Evolutionary conservation across 257 asterid species (phyloP), one percentile per base, ranked within the genome.

Genomic region (Solanum ossicruentum): DNA sequence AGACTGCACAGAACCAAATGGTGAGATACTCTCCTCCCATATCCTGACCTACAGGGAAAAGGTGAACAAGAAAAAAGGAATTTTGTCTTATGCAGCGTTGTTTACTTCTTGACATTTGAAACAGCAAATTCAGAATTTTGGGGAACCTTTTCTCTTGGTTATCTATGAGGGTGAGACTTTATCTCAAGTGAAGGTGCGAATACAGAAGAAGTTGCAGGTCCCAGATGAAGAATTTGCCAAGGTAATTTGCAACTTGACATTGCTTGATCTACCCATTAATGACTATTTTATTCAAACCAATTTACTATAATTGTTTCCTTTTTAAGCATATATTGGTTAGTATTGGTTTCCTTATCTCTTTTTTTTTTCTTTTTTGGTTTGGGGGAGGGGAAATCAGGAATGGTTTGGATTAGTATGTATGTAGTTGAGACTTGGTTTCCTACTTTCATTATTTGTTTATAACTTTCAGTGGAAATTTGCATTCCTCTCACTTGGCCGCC

Each of bases 381-480:
- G 26, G 79, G 36, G 28, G 8, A 12, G 16, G 80, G 55, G 80
- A 4, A 18, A 67, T 67, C 13, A 3, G 49, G 75, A 67, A 32
- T 67, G 75, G 75, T 67, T 66, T 66, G 7, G 73, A 66, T 17
- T 70, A 70, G 6, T 41, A 41, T 71, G 17, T 71, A 71, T 43
- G 55, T 71, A 71, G 56, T 45, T 72, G 55, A 41, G 45, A 56
- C 36, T n/a, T 72, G 6, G 12, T 39, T 70, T 39, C 28, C 41
- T 72, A 72, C 36, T 72, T 41, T 83, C 36, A 32, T 32, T 51
- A 23, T 81, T 43, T 47, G 60, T 36, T 56, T 65, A 57, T 3
- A 71, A 41, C 7, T 45, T 72, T n/a, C 79, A 92, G 95, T 92
- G 93, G 95, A 92, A 88, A 82, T 92, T 92, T 90, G 95, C 95